A percentile compares a stretch with the other conserved stretches of the same genome.
These are phyloP conservation scores for Colletotrichum sp. DNA, from an alignment of 2,329 filamentous ascomycete genomes.

Conservation along the genomic window DNA sequence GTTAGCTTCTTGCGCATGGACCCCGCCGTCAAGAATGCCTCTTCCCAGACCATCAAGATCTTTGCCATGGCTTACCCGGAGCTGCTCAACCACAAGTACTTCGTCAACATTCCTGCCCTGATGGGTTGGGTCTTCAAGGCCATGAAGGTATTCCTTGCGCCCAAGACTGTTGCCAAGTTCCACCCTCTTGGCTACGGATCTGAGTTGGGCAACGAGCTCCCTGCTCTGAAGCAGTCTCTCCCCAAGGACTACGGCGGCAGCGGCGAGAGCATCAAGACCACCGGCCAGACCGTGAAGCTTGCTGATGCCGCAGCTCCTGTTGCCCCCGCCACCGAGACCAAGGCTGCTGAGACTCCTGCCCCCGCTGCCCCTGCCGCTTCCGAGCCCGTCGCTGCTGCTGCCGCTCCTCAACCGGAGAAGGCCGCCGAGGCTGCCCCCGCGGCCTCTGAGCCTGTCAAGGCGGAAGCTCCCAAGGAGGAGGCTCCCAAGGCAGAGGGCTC, in stretches of 20 bases:
- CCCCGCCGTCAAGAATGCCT: slow-evolving; percentile 65
- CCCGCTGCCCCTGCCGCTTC: background rate
- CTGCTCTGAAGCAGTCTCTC: slow-evolving; percentile 64
- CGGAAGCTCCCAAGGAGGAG: background rate
- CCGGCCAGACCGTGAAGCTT: slow-evolving; percentile 36
- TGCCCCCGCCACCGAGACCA: slow-evolving; percentile 20
- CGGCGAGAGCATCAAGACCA: slow-evolving; percentile 47
- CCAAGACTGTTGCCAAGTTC: slow-evolving; percentile 79
- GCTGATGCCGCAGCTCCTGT: slow-evolving; percentile 17
- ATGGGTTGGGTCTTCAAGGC: slow-evolving; percentile 87
- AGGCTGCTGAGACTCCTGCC: slow-evolving; percentile 18
- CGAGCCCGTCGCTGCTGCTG: background rate
- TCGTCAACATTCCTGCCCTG: slow-evolving; percentile 88
- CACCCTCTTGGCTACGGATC: slow-evolving; percentile 78
- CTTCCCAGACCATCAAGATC: slow-evolving; percentile 78
- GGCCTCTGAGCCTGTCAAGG: slow-evolving; percentile 1
- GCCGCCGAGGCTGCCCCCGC: background rate
- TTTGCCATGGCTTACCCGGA: slow-evolving; percentile 89
- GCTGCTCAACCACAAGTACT: slow-evolving; percentile 85
- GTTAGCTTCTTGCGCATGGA: slow-evolving; percentile 88
- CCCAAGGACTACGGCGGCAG: slow-evolving; percentile 83
- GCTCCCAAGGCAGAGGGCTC: slow-evolving; percentile 15
- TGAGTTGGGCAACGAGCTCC: slow-evolving; percentile 67
- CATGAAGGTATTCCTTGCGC: slow-evolving; percentile 77
- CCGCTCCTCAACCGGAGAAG: background rate